Evolutionary conservation across 192 early-diverging fungal species (phyloP), one percentile per base, ranked within the genome.

Genomic region (Coemansia brasiliensis): DNA sequence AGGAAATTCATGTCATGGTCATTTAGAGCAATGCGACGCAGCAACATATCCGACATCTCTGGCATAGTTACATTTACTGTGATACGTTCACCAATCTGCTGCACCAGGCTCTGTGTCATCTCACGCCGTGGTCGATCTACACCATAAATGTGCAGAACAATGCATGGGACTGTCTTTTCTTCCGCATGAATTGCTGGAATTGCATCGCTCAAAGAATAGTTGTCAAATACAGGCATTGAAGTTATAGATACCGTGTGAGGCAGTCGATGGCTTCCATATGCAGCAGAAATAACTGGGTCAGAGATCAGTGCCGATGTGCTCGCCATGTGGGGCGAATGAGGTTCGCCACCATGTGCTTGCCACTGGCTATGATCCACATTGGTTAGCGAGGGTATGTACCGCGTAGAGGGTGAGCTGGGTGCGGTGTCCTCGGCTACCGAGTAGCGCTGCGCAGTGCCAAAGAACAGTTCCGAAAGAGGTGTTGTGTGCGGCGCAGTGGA

Each of bases 61-160:
- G 69, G 75, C 69, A 79, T 72, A 6, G 69, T 72, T 12, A 72
- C 69, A 12, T 69, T 59, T 1, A 58, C 58, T 0, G 62, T 69
- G 62, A 79, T 72, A 39, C 58, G 62, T 52, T 79, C 75, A 52
- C 61, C 21, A 37, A 79, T 79, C 61, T 79, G 69, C 59, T 56
- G 69, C 9, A 72, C 55, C 26, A 79, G 65, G 18, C 65, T 48
- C 55, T 56, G 69, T 1, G 69, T 72, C 61, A 72, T 72, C 21
- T 69, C 69, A 29, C 57, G 64, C 35, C 69, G 54, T 16, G 75
- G 75, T 54, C 64, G 64, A 55, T 64, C 66, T 0, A 79, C 65
- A 26, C 75, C 75, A 29, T 69, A 71, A 11, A 79, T 38, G 43
- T 62, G 50, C 27, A 79, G 49, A 3, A 69, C 55, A 29, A 79